Evolutionary conservation across 148 eudicot species (phyloP), one percentile per base, ranked within the genome.

Genomic region (Amaranthus hypochondriacus): DNA sequence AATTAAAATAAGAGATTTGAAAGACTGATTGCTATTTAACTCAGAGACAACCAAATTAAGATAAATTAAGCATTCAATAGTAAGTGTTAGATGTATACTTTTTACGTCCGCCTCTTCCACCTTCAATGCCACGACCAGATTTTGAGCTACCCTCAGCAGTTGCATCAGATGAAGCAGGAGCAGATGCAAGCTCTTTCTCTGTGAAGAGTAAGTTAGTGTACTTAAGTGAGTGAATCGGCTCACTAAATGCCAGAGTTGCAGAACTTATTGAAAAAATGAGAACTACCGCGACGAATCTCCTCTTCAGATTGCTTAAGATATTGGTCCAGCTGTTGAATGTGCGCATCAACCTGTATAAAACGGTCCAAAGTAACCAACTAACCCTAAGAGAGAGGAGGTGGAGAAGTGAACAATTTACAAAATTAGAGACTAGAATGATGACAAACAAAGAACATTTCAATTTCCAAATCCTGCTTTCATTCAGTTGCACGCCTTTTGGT

Each of bases 251-350:
- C 14, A 9, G 51, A 75, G 61, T 50, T 61, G n/a, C 50, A 54
- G 50, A 63, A 51, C 47, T 5, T 8, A 67, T 18, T 61, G 67
- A 44, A 54, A 61, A 49, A 72, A 69, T 44, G 68, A 73, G 56
- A 62, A 73, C 69, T 88, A 94, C 97, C 96, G 18, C 92, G 93
- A 39, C 89, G 85, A 51, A 77, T 86, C 60, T 91, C 98, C 85
- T 91, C 96, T 76, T 93, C 90, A 76, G 86, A 80, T 65, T 82
- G 89, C 79, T 81, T 91, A 76, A 94, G 77, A 78, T 91, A 92
- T 75, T 91, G 96, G 87, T 94, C 98, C 76, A 94, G 97, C 73
- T 91, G 98, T 71, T 94, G 98, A 77, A 94, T 81, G 75, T 94
- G 97, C 70, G 93, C 72, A 81, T 94, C 98, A 57, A 94, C 98